These are phyloP conservation scores for Amanita fuliginea DNA, from an alignment of 768 basidiomycete species.

Conservation along the genomic window DNA sequence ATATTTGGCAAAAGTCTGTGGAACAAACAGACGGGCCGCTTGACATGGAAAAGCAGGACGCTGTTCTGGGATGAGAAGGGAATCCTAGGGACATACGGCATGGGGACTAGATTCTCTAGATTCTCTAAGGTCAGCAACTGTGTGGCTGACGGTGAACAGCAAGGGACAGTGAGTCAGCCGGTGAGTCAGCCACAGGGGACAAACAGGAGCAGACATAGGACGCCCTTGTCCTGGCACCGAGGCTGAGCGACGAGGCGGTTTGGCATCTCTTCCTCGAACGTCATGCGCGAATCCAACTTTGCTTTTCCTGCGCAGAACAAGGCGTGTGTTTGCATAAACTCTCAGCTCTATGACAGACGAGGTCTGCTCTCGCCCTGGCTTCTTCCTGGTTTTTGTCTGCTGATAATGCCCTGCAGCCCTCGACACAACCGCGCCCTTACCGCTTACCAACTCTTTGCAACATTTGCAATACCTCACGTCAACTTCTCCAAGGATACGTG, in stretches of 20 bases:
- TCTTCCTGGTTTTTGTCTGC: neutral
- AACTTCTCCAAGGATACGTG: slow-evolving; percentile 93
- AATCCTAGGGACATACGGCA: too few relatives aligned
- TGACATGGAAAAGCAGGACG: too few relatives aligned
- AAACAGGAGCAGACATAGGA: slow-evolving; percentile 6
- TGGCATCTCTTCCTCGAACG: neutral
- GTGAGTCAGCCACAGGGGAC: slow-evolving; percentile 10
- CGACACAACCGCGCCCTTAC: slow-evolving; percentile 41
- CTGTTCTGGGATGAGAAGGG: too few relatives aligned
- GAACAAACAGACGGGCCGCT: too few relatives aligned
- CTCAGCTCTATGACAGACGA: slow-evolving; percentile 89
- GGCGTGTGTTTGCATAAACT: slow-evolving; percentile 89
- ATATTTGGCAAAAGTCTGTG: too few relatives aligned
- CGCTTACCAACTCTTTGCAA: slow-evolving; percentile 87
- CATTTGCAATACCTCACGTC: slow-evolving; percentile 95
- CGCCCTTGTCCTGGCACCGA: slow-evolving; percentile 5
- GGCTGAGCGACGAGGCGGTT: neutral
- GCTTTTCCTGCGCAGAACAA: slow-evolving; percentile 91
- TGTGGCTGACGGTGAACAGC: neutral
- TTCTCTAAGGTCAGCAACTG: too few relatives aligned
- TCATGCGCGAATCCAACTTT: slow-evolving; percentile 93
- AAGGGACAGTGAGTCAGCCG: neutral
- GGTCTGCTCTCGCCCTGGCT: slow-evolving; percentile 34
- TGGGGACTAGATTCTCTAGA: too few relatives aligned
- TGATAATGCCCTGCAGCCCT: slow-evolving; percentile 25